These are phyloP conservation scores for Hippophae gyantsensis DNA, from an alignment of 306 rosid species.

Conservation along the genomic window DNA sequence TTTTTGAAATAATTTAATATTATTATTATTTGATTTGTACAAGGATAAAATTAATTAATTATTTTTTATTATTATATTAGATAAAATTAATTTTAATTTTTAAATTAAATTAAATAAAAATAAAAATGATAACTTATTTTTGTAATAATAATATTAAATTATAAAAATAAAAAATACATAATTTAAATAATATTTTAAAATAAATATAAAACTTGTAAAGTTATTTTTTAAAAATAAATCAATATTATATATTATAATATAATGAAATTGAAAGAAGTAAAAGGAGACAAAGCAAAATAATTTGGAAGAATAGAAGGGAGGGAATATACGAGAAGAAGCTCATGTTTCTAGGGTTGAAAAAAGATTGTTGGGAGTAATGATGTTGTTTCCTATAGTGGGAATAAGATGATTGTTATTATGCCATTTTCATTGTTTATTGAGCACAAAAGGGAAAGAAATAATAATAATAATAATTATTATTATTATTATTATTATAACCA, in stretches of 20 bases:
- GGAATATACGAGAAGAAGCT: conserved; percentile 65
- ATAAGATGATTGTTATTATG: conserved; percentile 92
- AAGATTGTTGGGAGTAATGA: conserved; percentile 99
- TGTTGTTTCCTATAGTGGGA: conserved; percentile 99
- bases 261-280: conserved; percentile 25
- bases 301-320: not conserved
- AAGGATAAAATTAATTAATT: no score
- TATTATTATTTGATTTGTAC: no score
- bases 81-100: no score
- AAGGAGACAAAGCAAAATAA: not conserved
- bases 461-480: not conserved
- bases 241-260: conserved; percentile 3
- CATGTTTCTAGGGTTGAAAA: conserved; percentile 92
- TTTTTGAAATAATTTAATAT: no score
- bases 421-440: conserved; percentile 91
- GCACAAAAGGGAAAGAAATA: conserved; percentile 22
- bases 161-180: no score
- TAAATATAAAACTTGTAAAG: no score
- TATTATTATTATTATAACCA: not conserved
- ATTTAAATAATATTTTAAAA: no score
- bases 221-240: no score
- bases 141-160: no score
- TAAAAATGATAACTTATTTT: no score
- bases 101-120: no score
- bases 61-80: no score